A percentile compares a stretch with the other conserved stretches of the same genome.
Evolutionary conservation across 2,329 filamentous ascomycete genomes (phyloP).

Genomic region (Apiospora koreana): DNA sequence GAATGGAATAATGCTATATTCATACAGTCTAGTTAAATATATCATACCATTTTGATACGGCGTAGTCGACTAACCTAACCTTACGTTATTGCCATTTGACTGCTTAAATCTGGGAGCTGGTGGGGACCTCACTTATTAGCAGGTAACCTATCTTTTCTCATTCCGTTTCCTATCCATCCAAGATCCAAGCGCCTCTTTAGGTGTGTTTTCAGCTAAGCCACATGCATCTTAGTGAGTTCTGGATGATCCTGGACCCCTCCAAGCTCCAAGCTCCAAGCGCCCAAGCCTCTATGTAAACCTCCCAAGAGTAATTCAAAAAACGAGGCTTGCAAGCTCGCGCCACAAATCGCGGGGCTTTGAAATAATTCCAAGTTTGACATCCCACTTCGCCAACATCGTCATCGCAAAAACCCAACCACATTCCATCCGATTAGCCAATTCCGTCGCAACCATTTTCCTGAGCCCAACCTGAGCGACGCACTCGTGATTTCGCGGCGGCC

Average conservation of each 20-base stretch:
- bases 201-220: background rate
- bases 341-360: constrained; percentile 5
- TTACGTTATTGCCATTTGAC: too few species aligned
- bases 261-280: background rate
- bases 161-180: too few species aligned
- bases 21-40: too few species aligned
- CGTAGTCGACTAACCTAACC: too few species aligned
- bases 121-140: too few species aligned
- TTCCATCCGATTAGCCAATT: background rate
- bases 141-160: background rate
- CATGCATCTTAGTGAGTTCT: background rate
- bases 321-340: constrained; percentile 6
- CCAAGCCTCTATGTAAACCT: too few species aligned
- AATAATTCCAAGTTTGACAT: constrained; percentile 9
- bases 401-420: background rate
- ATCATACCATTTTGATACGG: too few species aligned
- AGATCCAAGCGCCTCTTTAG: too few species aligned
- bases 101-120: too few species aligned
- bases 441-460: background rate
- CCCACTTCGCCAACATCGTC: constrained; percentile 5
- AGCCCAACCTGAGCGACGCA: background rate
- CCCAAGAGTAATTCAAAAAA: background rate
- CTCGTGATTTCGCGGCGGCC: background rate
- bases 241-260: background rate
- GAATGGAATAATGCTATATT: too few species aligned